A percentile compares a stretch with the other conserved stretches of the same genome.
Conservation (phyloP, 2,329 filamentous ascomycete species). For the Rutstroemia sp. region DNA sequence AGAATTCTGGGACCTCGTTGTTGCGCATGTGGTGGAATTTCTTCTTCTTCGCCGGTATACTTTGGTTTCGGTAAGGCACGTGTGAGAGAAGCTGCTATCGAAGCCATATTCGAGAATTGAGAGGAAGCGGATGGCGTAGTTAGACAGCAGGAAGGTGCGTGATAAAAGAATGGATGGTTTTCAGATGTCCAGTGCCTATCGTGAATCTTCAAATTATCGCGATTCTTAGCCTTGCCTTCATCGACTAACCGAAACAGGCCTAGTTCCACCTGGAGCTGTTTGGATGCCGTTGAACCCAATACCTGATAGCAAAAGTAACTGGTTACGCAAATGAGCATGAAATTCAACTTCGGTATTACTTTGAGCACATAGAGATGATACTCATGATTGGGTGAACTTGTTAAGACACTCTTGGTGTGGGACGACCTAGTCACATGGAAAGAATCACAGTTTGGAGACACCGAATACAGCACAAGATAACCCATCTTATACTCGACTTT, state of each 20-base stretch:
- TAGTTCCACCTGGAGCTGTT: conserved; percentile 7
- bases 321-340: too few species aligned
- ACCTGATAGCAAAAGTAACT: too few species aligned
- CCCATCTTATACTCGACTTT: background rate
- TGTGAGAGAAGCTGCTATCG: conserved; percentile 64
- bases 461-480: background rate
- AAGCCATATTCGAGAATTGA: conserved; percentile 45
- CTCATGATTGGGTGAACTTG: too few species aligned
- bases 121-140: background rate
- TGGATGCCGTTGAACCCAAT: background rate
- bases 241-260: conserved; percentile 5
- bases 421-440: background rate
- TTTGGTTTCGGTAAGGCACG: conserved; percentile 81
- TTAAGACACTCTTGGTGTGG: too few species aligned
- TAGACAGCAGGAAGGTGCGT: background rate
- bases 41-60: conserved; percentile 85
- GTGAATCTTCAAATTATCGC: conserved; percentile 10
- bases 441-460: background rate
- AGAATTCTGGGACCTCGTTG: conserved; percentile 78
- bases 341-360: too few species aligned
- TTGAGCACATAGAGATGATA: too few species aligned
- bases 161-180: background rate
- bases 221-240: conserved; percentile 3
- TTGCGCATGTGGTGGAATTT: conserved; percentile 62
- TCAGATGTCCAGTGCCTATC: background rate